phyloP scores from a whole-genome alignment of 345 rosid species.

The Sisymbrium irio region DNA sequence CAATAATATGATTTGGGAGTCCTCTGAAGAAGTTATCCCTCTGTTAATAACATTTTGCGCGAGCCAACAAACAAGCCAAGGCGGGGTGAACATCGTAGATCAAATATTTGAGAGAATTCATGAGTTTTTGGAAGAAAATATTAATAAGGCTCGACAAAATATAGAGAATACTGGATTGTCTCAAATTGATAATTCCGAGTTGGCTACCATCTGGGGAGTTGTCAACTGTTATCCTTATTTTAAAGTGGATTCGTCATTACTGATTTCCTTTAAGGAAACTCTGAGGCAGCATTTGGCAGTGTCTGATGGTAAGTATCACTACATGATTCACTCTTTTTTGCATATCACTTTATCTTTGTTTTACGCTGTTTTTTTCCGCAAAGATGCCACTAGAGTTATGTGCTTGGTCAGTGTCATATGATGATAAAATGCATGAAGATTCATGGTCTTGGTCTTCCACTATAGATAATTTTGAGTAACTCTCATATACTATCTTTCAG shows the following conservation, averaged over 20 bases:
- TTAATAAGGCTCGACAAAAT: conserved; percentile 37
- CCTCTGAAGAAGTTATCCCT: conserved; percentile 54
- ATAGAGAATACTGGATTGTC: conserved; percentile 34
- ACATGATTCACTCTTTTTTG: too few species aligned
- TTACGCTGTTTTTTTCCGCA: not conserved
- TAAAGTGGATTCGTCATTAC: conserved; percentile 40
- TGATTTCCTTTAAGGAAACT: conserved; percentile 53
- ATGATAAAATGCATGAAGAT: too few species aligned
- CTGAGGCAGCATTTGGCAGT: conserved; percentile 46
- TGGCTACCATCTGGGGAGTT: conserved; percentile 73
- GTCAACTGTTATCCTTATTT: conserved; percentile 61
- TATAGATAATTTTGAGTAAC: too few species aligned
- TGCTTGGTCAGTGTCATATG: too few species aligned
- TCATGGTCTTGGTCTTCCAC: too few species aligned
- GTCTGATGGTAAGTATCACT: conserved; percentile 46
- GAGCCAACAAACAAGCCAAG: conserved; percentile 45
- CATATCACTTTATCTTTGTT: too few species aligned
- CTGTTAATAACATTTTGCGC: conserved; percentile 57
- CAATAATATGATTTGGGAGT: conserved; percentile 56
- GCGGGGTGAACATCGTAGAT: conserved; percentile 30
- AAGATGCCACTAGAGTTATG: too few species aligned
- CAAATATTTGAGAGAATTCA: conserved; percentile 45
- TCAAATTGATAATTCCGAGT: conserved; percentile 36
- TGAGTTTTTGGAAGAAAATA: conserved; percentile 40
- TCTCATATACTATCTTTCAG: too few species aligned